These are phyloP conservation scores for Colletotrichum chlorophyti DNA, from an alignment of 2,329 filamentous ascomycete genomes.

Conservation along the genomic window DNA sequence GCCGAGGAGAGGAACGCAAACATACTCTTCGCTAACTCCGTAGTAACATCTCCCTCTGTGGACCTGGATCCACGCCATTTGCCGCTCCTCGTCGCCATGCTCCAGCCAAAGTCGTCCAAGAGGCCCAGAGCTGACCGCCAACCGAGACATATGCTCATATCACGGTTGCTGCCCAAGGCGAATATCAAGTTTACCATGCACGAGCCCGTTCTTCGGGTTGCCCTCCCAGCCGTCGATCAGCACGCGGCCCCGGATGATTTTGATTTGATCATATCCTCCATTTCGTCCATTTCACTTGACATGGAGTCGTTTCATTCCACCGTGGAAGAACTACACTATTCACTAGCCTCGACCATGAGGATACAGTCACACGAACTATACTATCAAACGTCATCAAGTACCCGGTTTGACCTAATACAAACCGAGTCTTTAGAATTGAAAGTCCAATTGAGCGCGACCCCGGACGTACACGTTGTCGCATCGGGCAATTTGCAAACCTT, in stretches of 20 bases:
- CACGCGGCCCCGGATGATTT: slow-evolving; percentile 78
- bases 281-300: slow-evolving; percentile 92
- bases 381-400: slow-evolving; percentile 86
- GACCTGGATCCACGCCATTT: slow-evolving; percentile 93
- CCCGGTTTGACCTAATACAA: slow-evolving; percentile 84
- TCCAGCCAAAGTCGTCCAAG: slow-evolving; percentile 61
- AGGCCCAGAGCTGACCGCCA: slow-evolving; percentile 34
- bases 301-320: slow-evolving; percentile 94
- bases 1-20: slow-evolving; percentile 91
- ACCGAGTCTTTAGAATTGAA: slow-evolving; percentile 91
- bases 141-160: slow-evolving; percentile 73
- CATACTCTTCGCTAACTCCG: slow-evolving; percentile 93
- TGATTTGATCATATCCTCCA: slow-evolving; percentile 92
- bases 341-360: slow-evolving; percentile 80
- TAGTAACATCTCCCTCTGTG: slow-evolving; percentile 93
- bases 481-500: slow-evolving; percentile 85
- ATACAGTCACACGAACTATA: slow-evolving; percentile 89
- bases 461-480: slow-evolving; percentile 82
- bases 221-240: slow-evolving; percentile 78
- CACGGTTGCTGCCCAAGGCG: slow-evolving; percentile 89
- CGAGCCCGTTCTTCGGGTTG: slow-evolving; percentile 90
- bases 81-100: slow-evolving; percentile 80
- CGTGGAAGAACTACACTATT: slow-evolving; percentile 85
- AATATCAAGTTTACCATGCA: slow-evolving; percentile 96
- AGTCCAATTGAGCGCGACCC: slow-evolving; percentile 81